Percentiles rank a stretch among this genome's conserved stretches.
Conservation (phyloP, 352 stramenopile genomes). For the Achlya hypogyna region DNA sequence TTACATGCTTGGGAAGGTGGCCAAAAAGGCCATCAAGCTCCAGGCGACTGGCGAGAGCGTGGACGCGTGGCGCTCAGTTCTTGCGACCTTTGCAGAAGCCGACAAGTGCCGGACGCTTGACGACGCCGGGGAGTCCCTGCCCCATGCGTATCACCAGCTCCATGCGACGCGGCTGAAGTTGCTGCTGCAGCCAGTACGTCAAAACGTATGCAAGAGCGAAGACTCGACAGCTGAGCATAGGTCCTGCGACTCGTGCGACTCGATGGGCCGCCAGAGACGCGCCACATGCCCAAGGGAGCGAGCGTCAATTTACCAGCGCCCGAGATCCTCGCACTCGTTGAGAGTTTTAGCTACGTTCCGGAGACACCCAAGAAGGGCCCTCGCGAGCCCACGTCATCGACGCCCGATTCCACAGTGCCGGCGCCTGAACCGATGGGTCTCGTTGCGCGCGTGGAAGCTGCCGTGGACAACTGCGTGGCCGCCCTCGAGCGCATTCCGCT, state of each 20-base stretch:
- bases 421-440: neutral
- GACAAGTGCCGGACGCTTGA: constrained; percentile 47
- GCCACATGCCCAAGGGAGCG: too few relatives aligned
- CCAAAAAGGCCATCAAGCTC: constrained; percentile 42
- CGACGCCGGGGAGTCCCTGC: constrained; percentile 57
- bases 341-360: too few relatives aligned
- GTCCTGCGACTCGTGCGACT: too few relatives aligned
- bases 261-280: too few relatives aligned
- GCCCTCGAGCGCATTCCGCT: constrained; percentile 65
- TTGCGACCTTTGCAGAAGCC: constrained; percentile 43
- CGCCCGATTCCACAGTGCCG: neutral
- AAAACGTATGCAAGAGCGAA: neutral
- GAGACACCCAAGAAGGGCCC: too few relatives aligned
- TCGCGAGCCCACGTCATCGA: too few relatives aligned
- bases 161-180: constrained; percentile 16
- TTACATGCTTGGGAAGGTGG: constrained; percentile 62
- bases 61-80: constrained; percentile 20
- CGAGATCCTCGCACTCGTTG: too few relatives aligned
- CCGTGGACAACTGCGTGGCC: constrained; percentile 44
- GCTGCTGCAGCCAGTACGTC: neutral
- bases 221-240: too few relatives aligned
- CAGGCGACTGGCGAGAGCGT: constrained; percentile 30
- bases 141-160: constrained; percentile 64
- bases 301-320: too few relatives aligned
- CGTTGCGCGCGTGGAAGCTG: neutral